Percentiles rank a stretch among this genome's conserved stretches.
These are phyloP conservation scores for Salvia rosmarinus DNA, from an alignment of 257 asterid species.

Conservation along the genomic window DNA sequence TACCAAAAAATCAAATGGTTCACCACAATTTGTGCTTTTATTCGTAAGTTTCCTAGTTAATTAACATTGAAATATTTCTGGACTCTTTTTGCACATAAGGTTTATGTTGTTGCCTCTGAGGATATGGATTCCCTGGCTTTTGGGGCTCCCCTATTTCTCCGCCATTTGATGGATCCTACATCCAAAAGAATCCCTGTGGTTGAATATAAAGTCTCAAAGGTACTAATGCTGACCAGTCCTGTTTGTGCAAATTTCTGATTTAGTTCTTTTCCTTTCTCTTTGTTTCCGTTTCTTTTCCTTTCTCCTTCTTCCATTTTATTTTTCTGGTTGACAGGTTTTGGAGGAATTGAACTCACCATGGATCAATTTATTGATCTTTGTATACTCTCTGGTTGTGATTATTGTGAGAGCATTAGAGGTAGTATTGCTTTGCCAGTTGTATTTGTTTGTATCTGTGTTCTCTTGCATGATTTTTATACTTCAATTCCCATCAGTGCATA, in stretches of 20 bases:
- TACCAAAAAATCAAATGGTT: neutral
- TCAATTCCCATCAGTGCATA: neutral
- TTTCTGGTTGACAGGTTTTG: slow-evolving; percentile 57
- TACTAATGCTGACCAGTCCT: slow-evolving; percentile 37
- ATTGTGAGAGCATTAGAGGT: slow-evolving; percentile 96
- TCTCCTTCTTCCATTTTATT: neutral
- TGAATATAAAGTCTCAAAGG: slow-evolving; percentile 87
- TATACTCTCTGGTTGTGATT: slow-evolving; percentile 96
- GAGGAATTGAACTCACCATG: slow-evolving; percentile 85
- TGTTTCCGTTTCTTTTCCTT: neutral
- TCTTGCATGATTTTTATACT: slow-evolving; percentile 1
- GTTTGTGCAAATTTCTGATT: slow-evolving; percentile 26
- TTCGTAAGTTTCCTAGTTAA: neutral
- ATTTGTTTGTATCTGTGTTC: neutral
- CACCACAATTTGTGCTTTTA: neutral
- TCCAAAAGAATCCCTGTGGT: slow-evolving; percentile 86
- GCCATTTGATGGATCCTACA: slow-evolving; percentile 95
- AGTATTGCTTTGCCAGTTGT: slow-evolving; percentile 26
- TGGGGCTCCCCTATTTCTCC: slow-evolving; percentile 88
- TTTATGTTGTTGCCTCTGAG: slow-evolving; percentile 95
- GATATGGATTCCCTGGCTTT: slow-evolving; percentile 98
- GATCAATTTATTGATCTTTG: slow-evolving; percentile 96
- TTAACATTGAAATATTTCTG: slow-evolving; percentile 21
- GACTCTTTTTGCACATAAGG: slow-evolving; percentile 51
- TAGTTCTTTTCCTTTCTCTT: neutral